These are phyloP conservation scores for Cercospora sojina DNA, from an alignment of 2,329 filamentous ascomycete genomes.

Conservation along the genomic window DNA sequence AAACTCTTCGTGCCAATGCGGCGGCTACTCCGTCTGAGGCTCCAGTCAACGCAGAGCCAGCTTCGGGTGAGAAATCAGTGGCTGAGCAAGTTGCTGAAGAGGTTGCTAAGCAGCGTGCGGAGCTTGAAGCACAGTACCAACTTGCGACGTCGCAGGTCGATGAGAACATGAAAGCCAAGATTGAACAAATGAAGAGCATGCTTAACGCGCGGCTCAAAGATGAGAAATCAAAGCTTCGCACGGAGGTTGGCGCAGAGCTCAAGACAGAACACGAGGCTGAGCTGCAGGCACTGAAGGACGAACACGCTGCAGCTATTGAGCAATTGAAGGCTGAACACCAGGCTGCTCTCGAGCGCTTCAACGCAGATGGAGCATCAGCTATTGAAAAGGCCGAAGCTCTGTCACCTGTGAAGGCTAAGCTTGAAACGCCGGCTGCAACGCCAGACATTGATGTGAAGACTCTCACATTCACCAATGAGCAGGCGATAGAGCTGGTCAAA, in stretches of 20 bases:
- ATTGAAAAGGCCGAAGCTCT: slow-evolving; percentile 38
- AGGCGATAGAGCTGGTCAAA: slow-evolving; percentile 52
- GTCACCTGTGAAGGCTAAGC: slow-evolving; percentile 40
- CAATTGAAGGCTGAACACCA: slow-evolving; percentile 41
- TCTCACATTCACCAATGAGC: slow-evolving; percentile 48
- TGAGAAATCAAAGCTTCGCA: slow-evolving; percentile 38
- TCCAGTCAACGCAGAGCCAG: slow-evolving; percentile 26
- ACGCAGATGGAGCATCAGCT: slow-evolving; percentile 39
- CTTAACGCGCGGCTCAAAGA: slow-evolving; percentile 67
- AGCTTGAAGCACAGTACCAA: slow-evolving; percentile 41
- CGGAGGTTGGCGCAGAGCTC: slow-evolving; percentile 38
- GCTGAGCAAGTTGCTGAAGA: slow-evolving; percentile 52
- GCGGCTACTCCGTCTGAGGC: slow-evolving; percentile 23
- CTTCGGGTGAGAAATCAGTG: slow-evolving; percentile 38
- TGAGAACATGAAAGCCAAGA: slow-evolving; percentile 54
- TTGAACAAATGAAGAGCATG: slow-evolving; percentile 66
- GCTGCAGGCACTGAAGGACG: slow-evolving; percentile 48
- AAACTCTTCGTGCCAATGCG: slow-evolving; percentile 44
- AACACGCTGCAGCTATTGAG: slow-evolving; percentile 48
- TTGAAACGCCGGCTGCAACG: slow-evolving; percentile 32
- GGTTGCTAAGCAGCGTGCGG: slow-evolving; percentile 39
- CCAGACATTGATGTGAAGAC: slow-evolving; percentile 25
- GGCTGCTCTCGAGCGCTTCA: slow-evolving; percentile 40
- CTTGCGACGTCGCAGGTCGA: slow-evolving; percentile 49
- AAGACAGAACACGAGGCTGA: slow-evolving; percentile 49